Evolutionary conservation across 1,284 basidiomycete species (phyloP).

Genomic region (Sporisorium graminicola): DNA sequence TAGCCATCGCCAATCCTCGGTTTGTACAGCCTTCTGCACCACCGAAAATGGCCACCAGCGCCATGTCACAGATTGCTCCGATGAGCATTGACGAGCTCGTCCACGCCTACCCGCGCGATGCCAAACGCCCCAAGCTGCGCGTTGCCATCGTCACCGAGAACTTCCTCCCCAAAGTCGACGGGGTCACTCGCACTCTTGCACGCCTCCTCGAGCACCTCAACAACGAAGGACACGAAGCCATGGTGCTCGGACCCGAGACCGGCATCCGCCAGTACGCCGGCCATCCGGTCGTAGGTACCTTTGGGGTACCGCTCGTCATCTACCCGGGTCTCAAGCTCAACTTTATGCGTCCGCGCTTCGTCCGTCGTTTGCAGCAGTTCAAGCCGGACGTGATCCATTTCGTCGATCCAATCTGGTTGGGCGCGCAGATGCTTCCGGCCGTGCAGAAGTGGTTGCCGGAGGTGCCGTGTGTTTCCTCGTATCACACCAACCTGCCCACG

Average conservation of each 20-base stretch:
- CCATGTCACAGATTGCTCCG: slow-evolving; percentile 7
- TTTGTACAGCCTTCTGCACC: neutral
- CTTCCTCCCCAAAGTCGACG: slow-evolving; percentile 75
- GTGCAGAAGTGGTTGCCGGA: slow-evolving; percentile 69
- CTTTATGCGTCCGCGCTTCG: slow-evolving; percentile 74
- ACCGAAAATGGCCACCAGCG: neutral
- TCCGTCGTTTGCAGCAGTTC: slow-evolving; percentile 71
- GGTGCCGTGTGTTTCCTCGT: slow-evolving; percentile 73
- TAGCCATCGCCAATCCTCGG: neutral
- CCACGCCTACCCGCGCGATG: slow-evolving; percentile 39
- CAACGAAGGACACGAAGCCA: slow-evolving; percentile 74
- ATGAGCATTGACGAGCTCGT: slow-evolving; percentile 16
- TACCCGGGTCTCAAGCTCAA: slow-evolving; percentile 76
- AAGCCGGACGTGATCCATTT: slow-evolving; percentile 73
- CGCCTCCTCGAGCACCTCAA: slow-evolving; percentile 74
- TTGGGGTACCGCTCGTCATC: slow-evolving; percentile 74
- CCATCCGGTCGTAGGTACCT: slow-evolving; percentile 74
- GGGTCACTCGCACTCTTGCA: slow-evolving; percentile 74
- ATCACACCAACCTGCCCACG: slow-evolving; percentile 75
- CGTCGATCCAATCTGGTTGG: slow-evolving; percentile 75
- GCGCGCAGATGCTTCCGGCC: slow-evolving; percentile 69
- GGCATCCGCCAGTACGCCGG: slow-evolving; percentile 73
- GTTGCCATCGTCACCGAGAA: slow-evolving; percentile 72
- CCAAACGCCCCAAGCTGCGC: slow-evolving; percentile 66
- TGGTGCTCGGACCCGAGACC: slow-evolving; percentile 74